These are phyloP conservation scores for Lactarius evosmus DNA, from an alignment of 768 basidiomycete genomes.

Conservation along the genomic window DNA sequence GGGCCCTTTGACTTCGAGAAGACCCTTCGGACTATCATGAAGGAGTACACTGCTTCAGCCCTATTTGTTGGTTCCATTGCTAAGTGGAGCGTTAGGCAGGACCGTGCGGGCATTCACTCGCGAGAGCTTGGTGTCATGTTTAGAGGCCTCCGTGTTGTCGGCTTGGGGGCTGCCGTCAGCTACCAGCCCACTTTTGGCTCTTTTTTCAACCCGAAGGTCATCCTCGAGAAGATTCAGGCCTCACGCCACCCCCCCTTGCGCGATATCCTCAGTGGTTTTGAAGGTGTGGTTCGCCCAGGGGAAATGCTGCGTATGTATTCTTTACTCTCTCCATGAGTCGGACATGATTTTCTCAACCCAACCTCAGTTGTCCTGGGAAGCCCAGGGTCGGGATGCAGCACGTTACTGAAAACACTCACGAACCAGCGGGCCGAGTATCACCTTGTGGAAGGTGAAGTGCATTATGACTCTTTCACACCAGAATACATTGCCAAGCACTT, in stretches of 20 bases:
- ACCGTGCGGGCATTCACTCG: slow-evolving; percentile 45
- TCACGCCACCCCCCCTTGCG: slow-evolving; percentile 59
- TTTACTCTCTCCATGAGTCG: neutral
- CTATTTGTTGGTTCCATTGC: neutral
- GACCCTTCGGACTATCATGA: slow-evolving; percentile 30
- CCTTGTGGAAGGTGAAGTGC: slow-evolving; percentile 64
- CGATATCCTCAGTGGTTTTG: slow-evolving; percentile 51
- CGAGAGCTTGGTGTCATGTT: slow-evolving; percentile 63
- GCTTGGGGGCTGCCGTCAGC: slow-evolving; percentile 52
- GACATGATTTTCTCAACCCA: neutral
- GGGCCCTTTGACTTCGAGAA: slow-evolving; percentile 35
- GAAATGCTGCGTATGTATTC: slow-evolving; percentile 63
- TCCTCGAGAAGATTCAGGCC: slow-evolving; percentile 43
- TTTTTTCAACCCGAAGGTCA: slow-evolving; percentile 49
- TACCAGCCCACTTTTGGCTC: slow-evolving; percentile 61
- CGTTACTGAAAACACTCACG: slow-evolving; percentile 81
- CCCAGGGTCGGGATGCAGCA: slow-evolving; percentile 81
- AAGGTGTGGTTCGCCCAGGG: slow-evolving; percentile 56
- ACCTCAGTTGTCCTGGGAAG: slow-evolving; percentile 44
- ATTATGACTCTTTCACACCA: slow-evolving; percentile 76
- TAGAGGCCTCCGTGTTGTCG: slow-evolving; percentile 54
- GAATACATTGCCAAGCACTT: slow-evolving; percentile 73
- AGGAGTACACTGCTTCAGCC: slow-evolving; percentile 20
- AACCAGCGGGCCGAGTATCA: slow-evolving; percentile 69
- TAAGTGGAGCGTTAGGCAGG: slow-evolving; percentile 37